phyloP scores from a whole-genome alignment of 2,329 filamentous ascomycete genomes.

The Fusarium sublunatum region DNA sequence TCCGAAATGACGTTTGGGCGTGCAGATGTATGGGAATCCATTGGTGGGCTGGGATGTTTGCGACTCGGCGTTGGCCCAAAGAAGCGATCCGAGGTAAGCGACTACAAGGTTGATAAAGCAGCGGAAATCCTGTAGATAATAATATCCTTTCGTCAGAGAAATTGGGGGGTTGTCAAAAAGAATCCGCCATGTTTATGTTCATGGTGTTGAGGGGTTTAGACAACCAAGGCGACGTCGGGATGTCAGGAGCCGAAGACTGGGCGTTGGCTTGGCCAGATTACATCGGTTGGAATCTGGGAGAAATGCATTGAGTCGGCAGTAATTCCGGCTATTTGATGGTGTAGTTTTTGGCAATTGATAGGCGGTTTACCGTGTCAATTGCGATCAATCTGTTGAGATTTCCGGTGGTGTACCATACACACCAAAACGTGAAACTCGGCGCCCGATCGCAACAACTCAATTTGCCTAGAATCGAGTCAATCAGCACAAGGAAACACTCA shows the following conservation, averaged over 20 bases:
- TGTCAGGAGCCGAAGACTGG: constrained; percentile 29
- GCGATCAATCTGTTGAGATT: constrained; percentile 12
- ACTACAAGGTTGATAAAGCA: constrained; percentile 7
- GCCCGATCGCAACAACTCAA: constrained; percentile 22
- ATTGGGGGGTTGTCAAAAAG: constrained; percentile 34
- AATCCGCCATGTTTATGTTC: constrained; percentile 38
- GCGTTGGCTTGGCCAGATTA: constrained; percentile 14
- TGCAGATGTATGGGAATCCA: constrained; percentile 30
- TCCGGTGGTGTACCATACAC: constrained; percentile 16
- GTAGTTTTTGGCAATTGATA: background rate
- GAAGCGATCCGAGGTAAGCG: constrained; percentile 39
- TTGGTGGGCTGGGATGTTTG: constrained; percentile 34
- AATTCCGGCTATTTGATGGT: background rate
- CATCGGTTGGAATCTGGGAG: constrained; percentile 1
- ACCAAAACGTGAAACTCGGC: constrained; percentile 10
- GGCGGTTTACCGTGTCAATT: background rate
- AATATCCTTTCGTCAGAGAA: constrained; percentile 41
- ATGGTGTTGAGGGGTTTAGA: constrained; percentile 23
- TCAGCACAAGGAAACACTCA: constrained; percentile 18
- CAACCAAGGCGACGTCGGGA: constrained; percentile 23
- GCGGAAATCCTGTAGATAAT: constrained; percentile 14
- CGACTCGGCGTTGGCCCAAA: constrained; percentile 37
- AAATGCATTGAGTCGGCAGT: background rate
- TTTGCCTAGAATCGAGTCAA: background rate
- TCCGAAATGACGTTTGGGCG: constrained; percentile 39